Evolutionary conservation across 177 flowering plant genomes (phyloP), one percentile per base, ranked within the genome.

Genomic region (Telopea speciosissima): DNA sequence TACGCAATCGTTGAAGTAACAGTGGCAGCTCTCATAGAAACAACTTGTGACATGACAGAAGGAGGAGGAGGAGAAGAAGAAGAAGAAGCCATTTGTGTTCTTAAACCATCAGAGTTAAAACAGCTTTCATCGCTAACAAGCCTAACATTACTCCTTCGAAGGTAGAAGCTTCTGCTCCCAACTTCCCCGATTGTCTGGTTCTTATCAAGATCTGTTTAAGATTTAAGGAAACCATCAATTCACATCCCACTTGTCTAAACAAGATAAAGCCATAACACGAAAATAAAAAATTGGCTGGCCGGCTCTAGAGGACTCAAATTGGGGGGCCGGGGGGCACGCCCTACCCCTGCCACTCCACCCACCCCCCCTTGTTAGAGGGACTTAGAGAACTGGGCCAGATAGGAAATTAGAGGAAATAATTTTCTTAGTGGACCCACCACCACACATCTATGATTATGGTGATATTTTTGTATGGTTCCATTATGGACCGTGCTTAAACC

Each of bases 161-260:
- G 90, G 70, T 87, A 90, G 70, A 92, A 94, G 75, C 83, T 92
- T 79, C 98, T 82, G 75, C 86, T 85, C 4, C 97, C 95, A 62
- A 77, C 74, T 14, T 86, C 97, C 23, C 97, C 97, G 9, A 94
- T 85, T 59, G 72, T 67, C 36, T 87, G 84, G n/a, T 82, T 72
- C 69, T 80, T 86, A n/a, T 79, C 82, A 76, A 94, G 68, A 73
- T 93, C 97, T 94, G 52, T n/a, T 49, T 49, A 49, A 49, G 54
- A 49, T 2, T 49, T 0, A 49, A 49, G 17, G 13, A 49, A 49
- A 49, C 19, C 14, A 9, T 49, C 54, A 49, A 1, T 36, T 49
- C 54, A 16, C 54, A 49, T 13, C 54, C 17, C 4, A 49, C 54
- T 4, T 5, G 54, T 49, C 16, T 11, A 36, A 36, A 1, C 9